Base-by-base conservation (phyloP, 2,329 filamentous ascomycete genomes). In the Intubia oerlemansii region DNA sequence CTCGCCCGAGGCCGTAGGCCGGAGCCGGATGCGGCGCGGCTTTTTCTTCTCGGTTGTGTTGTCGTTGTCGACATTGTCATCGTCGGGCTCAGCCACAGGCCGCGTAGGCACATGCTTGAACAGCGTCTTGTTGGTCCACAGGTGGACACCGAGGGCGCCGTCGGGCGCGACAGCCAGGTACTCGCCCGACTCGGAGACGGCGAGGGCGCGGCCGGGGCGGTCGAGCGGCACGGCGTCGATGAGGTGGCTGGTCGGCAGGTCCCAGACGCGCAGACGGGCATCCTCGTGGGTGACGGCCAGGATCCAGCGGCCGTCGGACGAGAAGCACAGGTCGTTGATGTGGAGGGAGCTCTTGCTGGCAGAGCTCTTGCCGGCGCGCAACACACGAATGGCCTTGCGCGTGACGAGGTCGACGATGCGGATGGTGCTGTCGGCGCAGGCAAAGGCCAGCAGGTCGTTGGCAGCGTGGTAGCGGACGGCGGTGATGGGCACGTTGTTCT, bases 51-150 rank as follows among this genome's bases (percentile, higher is more conserved):
- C 22, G 17, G 22, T 12, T 10, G 14, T 13, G 5, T 17, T 20
- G 2, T 8, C 17, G 8, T 21, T 21, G 8, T 8, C 19, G 8
- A 21, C 19, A 21, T 8, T n/a, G n/a, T 8, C n/a, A n/a, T 11
- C 22, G 13, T 12, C 25, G 4, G 17, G 13, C 22, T 33, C 80
- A 4, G 76, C 73, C 33, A 98, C 77, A 41, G 88, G 79, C 13
- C 76, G 63, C 1, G 82, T 90, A 0, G 84, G 74, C 0, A 92
- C 70, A 41, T 92, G 82, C 32, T 73, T 78, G 57, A 92, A 98
- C 1, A 95, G 58, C 1, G 77, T 75, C 43, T 79, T 79, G 51
- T 98, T 98, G 14, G 80, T 93, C 85, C 88, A 98, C 27, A 98
- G 67, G 39, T 80, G 74, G n/a, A 98, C 74, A 10, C 88, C 88